A percentile compares a stretch with the other conserved stretches of the same genome.
Conservation (phyloP, 345 rosid genomes). For the Balakata baccata region DNA sequence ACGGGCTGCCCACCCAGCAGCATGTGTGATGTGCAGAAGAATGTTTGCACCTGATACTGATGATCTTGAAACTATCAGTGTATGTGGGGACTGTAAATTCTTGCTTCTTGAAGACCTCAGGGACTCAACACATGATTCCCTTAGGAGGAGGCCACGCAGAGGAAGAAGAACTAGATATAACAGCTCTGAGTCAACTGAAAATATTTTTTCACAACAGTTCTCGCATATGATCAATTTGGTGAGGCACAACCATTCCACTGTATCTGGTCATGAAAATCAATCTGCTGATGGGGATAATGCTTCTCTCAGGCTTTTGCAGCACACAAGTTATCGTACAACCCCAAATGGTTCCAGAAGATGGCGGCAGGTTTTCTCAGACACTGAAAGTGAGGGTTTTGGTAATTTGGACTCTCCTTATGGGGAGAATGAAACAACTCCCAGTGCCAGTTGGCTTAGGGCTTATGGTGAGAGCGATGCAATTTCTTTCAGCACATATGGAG, state of each 20-base stretch:
- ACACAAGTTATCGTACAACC: constrained; percentile 46
- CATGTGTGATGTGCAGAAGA: constrained; percentile 61
- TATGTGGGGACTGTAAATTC: constrained; percentile 82
- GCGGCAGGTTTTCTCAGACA: constrained; percentile 58
- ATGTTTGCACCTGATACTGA: constrained; percentile 45
- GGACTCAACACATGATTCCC: constrained; percentile 41
- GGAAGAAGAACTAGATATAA: constrained; percentile 52
- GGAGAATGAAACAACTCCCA: constrained; percentile 63
- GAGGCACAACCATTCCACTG: constrained; percentile 50
- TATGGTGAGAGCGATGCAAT: constrained; percentile 62
- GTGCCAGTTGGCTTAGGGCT: constrained; percentile 46
- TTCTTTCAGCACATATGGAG: constrained; percentile 66
- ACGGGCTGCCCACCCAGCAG: constrained; percentile 30
- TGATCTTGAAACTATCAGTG: constrained; percentile 40
- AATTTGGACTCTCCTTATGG: constrained; percentile 48
- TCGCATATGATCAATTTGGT: constrained; percentile 49
- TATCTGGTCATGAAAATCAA: constrained; percentile 41
- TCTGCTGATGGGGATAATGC: constrained; percentile 32
- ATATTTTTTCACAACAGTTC: constrained; percentile 52
- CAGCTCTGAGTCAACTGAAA: constrained; percentile 65
- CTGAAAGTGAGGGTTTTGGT: constrained; percentile 72
- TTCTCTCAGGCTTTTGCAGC: constrained; percentile 36
- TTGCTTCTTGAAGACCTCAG: constrained; percentile 64
- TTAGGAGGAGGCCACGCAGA: constrained; percentile 33
- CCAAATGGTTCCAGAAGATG: constrained; percentile 67